Conservation (phyloP, 129 eudicot genomes). For the Cynara cardunculus region DNA sequence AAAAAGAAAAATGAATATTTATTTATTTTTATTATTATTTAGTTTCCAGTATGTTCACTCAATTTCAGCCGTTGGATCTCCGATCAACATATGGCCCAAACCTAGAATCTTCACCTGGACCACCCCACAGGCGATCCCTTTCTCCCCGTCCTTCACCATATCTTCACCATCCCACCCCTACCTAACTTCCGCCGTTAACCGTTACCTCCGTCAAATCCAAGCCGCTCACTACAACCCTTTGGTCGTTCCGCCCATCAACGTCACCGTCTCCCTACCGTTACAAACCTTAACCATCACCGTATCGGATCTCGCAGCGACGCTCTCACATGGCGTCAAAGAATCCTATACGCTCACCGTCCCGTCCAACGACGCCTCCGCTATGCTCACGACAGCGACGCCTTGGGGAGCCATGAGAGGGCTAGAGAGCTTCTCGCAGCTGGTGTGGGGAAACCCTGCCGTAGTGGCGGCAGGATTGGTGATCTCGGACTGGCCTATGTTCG, state of each 20-base stretch:
- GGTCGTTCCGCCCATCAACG: conserved; percentile 34
- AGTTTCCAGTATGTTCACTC: neutral
- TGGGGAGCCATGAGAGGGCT: conserved; percentile 98
- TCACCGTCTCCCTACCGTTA: conserved; percentile 38
- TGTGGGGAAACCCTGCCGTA: conserved; percentile 46
- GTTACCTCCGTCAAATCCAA: conserved; percentile 48
- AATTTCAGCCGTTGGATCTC: conserved; percentile 41
- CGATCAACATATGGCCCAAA: conserved; percentile 81
- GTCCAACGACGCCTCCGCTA: conserved; percentile 24
- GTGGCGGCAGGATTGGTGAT: conserved; percentile 56
- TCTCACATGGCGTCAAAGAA: conserved; percentile 69
- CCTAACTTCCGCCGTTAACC: conserved; percentile 57
- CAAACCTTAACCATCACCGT: conserved; percentile 38
- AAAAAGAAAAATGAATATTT: neutral
- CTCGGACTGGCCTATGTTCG: conserved; percentile 48
- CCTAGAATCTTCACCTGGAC: conserved; percentile 73
- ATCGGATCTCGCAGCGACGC: conserved; percentile 37
- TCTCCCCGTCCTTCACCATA: conserved; percentile 59
- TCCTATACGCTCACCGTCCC: conserved; percentile 70
- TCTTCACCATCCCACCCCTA: conserved; percentile 46
- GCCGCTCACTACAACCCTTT: conserved; percentile 61
- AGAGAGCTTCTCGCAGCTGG: conserved; percentile 84
- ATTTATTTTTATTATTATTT: neutral
- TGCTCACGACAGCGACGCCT: conserved; percentile 48
- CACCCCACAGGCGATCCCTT: conserved; percentile 44